Base-by-base conservation (phyloP, 176 grass and related monocot species). In the Cenchrus americanus region DNA sequence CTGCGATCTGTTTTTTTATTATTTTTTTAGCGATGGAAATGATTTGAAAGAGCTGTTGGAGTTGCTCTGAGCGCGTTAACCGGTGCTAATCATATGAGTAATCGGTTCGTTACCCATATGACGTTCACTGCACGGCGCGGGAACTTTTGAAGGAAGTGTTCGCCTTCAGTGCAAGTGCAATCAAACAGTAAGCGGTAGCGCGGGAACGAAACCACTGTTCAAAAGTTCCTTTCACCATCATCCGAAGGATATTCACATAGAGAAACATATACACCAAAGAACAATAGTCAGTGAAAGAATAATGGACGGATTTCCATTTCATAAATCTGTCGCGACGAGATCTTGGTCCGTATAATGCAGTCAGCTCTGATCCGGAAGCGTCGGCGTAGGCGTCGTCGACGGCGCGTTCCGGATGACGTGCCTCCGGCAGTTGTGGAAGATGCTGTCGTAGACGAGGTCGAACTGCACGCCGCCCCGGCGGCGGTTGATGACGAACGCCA, bases 401-500 rank as follows among this genome's bases (percentile, higher is more conserved):
- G 43, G 43, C 2, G 57, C 21, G 58, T 10, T 92, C 69, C 90
- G 82, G 44, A 73, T 67, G 58, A 89, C 83, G 62, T 89, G 82
- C 10, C 86, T 89, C 86, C 92, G 78, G 83, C 92, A 94, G 66
- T 86, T 80, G 2, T 51, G 26, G 79, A 97, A 97, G 80, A 97
- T 97, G 90, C 18, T 90, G 41, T 94, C 90, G 43, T 97, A 97
- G 44, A 94, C 37, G 63, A 91, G 81, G 80, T 97, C 95, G 32
- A 97, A 94, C 50, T 92, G 90, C 51, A 91, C 81, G 34, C 92
- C 82, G 2, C 92, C 92, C 61, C 88, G 85, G 5, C 83, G 90
- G 10, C 92, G 76, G 79, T 97, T 92, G 57, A 97, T 72, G 14
- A 97, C 69, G 79, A 97, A 92, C 53, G 89, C 49, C 82, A 94